Base-by-base conservation (phyloP, 306 rosid species). In the Macrotyloma uniflorum region DNA sequence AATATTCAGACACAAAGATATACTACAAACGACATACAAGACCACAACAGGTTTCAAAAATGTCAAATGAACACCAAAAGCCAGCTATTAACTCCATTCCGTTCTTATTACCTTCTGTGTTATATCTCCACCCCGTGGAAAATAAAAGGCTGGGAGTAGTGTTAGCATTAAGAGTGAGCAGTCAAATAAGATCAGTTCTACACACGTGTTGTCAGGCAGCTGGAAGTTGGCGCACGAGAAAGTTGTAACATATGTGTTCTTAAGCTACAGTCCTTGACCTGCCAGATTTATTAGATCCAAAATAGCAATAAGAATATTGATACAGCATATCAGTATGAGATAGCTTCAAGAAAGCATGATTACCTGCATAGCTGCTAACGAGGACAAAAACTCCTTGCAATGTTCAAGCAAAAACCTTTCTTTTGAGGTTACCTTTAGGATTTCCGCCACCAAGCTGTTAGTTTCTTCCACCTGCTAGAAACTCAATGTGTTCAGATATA, bases 211-310 rank as follows among this genome's bases (percentile, higher is more conserved):
- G 91, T 90, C 91, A 83, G 89, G 90, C 85, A 69, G 88, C 89
- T 69, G 32, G 89, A 78, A 73, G 85, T 84, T 30, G 88, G 87
- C 42, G 88, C 88, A 8, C 89, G 90, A 66, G 85, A 80, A 67
- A 88, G 85, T 85, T 92, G 97, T 85, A 90, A 81, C 77, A 63
- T 67, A 82, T 92, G 97, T 2, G 97, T 89, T 92, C 96, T 80
- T 83, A 92, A 80, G 90, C 96, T 92, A 89, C 96, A 92, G 72
- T 92, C 96, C 88, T 88, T 88, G 74, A 92, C 92, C 97, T 92
- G 88, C 66, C 42, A 18, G 16, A 70, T 36, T 59, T 23, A 20
- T 73, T 62, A 46, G 15, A 57, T 3, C 55, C 26, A 76, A 7
- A 45, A 59, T 71, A 12, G 26, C 19, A 35, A 50, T 78, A 16